Conservation (phyloP, 2,329 filamentous ascomycete species). For the Penicillium hordei region DNA sequence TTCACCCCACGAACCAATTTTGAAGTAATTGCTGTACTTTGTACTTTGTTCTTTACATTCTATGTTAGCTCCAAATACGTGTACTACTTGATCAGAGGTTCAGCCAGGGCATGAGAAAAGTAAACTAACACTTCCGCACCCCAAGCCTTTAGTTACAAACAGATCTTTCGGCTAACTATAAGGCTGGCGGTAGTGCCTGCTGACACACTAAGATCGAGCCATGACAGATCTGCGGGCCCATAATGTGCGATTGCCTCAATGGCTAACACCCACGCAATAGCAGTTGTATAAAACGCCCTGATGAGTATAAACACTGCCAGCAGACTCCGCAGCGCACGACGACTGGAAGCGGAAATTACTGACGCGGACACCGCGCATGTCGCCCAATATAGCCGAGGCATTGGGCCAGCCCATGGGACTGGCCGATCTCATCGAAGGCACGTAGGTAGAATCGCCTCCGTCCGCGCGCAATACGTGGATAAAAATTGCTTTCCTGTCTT, state of each 20-base stretch:
- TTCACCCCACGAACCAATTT: neutral
- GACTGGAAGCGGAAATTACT: slow-evolving; percentile 53
- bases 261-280: slow-evolving; percentile 43
- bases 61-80: slow-evolving; percentile 20
- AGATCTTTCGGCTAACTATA: slow-evolving; percentile 47
- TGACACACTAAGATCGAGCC: slow-evolving; percentile 40
- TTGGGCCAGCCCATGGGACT: slow-evolving; percentile 49
- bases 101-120: slow-evolving; percentile 33
- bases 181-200: slow-evolving; percentile 20
- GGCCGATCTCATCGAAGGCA: slow-evolving; percentile 55
- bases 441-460: slow-evolving; percentile 54
- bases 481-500: slow-evolving; percentile 14
- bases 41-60: neutral
- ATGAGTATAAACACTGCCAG: slow-evolving; percentile 51
- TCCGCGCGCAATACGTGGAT: slow-evolving; percentile 40
- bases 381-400: slow-evolving; percentile 48
- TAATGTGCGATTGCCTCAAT: slow-evolving; percentile 52
- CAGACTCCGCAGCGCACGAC: slow-evolving; percentile 40
- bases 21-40: neutral
- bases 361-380: slow-evolving; percentile 48
- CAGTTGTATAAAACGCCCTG: slow-evolving; percentile 54
- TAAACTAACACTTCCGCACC: slow-evolving; percentile 35
- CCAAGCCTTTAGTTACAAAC: slow-evolving; percentile 45
- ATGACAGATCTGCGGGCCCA: slow-evolving; percentile 44
- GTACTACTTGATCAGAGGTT: slow-evolving; percentile 44